Base-by-base conservation (phyloP, 805 yeast species). In the Starmerella etchellsii region DNA sequence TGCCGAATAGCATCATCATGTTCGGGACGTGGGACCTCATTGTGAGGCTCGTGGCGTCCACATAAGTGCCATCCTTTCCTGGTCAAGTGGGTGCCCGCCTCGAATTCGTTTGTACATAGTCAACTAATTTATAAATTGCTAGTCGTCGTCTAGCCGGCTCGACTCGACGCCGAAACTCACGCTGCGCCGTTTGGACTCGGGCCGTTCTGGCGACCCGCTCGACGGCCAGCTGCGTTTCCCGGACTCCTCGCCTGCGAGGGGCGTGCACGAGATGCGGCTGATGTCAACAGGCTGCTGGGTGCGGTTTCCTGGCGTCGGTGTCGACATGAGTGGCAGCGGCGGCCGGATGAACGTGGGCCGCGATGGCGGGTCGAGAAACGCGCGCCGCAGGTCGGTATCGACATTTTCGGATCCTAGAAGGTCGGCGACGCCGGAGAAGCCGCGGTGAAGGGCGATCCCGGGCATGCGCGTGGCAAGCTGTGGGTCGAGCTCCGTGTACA, bases 1-100 rank as follows among this genome's bases (percentile, higher is more conserved):
- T 91, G 39, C 99, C 99, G 3, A 91, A 91, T 62, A 81, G 94
- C 55, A 85, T 91, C 58, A 88, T 91, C 52, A 91, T 91, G 98
- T 91, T 91, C 66, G 98, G 99, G 34, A 87, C 97, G 3, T 91
- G 97, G 97, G 99, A 91, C 58, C 59, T 91, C 26, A 75, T 81
- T 41, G 75, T 79, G 36, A 70, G 69, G 13, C 29, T 41, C 9
- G 38, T 45, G 2, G 31, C 46, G 6, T 36, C 40, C 4, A 11
- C 22, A 23, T 23, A 7, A n/a, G n/a, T n/a, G n/a, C n/a, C n/a
- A 25, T 25, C 13, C 13, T 25, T 13, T 25, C 13, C 27, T 25
- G 27, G 27, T 25, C n/a, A n/a, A 10, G 27, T 25, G 13, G 27
- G 13, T 13, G 13, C 27, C 9, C 13, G 13, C n/a, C n/a, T n/a